phyloP scores from a whole-genome alignment of 2,329 filamentous ascomycete genomes.

The Truncatella angustata region DNA sequence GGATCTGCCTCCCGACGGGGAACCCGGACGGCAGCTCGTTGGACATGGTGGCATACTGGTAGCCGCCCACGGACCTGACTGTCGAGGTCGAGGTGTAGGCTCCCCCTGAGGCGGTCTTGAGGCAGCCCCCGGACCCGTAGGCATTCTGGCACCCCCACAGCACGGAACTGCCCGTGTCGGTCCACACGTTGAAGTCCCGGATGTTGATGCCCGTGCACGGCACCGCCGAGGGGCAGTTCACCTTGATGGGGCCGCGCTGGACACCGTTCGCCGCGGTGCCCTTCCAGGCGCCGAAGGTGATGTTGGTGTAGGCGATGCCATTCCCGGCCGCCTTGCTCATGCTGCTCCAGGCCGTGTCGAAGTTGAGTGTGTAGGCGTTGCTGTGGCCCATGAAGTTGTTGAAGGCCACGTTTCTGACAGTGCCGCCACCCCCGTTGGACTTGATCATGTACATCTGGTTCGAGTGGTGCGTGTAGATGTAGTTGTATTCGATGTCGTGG shows the following conservation, averaged over 20 bases:
- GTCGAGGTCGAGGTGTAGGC: conserved; percentile 17
- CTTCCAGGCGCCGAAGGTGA: conserved; percentile 55
- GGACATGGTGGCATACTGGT: conserved; percentile 19
- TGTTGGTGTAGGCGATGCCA: conserved; percentile 51
- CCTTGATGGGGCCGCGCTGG: conserved; percentile 50
- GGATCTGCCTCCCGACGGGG: conserved; percentile 14
- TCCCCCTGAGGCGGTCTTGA: conserved; percentile 10
- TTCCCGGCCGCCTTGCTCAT: conserved; percentile 39
- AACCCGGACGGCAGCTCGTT: conserved; percentile 16
- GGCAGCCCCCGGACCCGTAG: conserved; percentile 17
- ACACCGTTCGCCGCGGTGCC: conserved; percentile 49
- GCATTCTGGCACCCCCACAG: conserved; percentile 40
- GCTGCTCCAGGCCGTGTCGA: conserved; percentile 52
- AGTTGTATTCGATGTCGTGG: conserved; percentile 40
- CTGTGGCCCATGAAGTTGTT: conserved; percentile 59
- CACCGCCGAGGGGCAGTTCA: conserved; percentile 46
- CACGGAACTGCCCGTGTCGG: conserved; percentile 38
- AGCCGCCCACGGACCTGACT: conserved; percentile 12
- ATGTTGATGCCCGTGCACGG: conserved; percentile 53
- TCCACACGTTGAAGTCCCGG: conserved; percentile 51
- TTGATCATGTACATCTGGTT: conserved; percentile 67
- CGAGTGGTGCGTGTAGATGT: conserved; percentile 56
- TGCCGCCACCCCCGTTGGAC: conserved; percentile 55
- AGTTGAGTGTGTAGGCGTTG: conserved; percentile 57
- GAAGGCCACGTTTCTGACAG: conserved; percentile 47